Percentiles rank a stretch among this genome's conserved stretches.
Evolutionary conservation across 768 basidiomycete species (phyloP).

Genomic region (Russula compacta): DNA sequence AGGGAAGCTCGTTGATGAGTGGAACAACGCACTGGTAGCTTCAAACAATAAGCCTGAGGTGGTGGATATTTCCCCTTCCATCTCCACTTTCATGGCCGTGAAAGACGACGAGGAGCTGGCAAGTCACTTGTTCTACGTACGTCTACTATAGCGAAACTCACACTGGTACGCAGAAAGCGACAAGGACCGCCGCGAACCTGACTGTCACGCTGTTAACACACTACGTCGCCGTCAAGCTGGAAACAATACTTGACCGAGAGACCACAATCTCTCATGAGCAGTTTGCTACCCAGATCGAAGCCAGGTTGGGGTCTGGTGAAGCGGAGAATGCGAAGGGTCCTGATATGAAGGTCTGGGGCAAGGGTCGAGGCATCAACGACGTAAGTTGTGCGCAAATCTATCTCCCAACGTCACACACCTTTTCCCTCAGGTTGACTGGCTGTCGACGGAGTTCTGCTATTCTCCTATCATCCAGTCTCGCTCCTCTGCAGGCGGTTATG

Average conservation of each 20-base stretch:
- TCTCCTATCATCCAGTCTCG: conserved; percentile 94
- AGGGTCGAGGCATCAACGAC: conserved; percentile 62
- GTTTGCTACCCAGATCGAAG: conserved; percentile 79
- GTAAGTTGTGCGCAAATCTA: conserved; percentile 36
- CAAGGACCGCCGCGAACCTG: conserved; percentile 62
- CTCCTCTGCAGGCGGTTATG: conserved; percentile 75
- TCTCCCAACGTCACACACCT: conserved; percentile 6
- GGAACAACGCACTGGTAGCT: conserved; percentile 57
- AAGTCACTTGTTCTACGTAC: conserved; percentile 25
- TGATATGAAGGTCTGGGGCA: conserved; percentile 87
- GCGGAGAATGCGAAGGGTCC: conserved; percentile 71
- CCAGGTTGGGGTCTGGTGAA: conserved; percentile 77
- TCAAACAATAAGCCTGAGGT: conserved; percentile 57
- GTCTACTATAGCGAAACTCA: conserved; percentile 5
- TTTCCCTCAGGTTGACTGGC: conserved; percentile 67
- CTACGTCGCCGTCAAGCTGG: conserved; percentile 81
- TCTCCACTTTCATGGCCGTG: conserved; percentile 72
- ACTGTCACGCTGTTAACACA: conserved; percentile 80
- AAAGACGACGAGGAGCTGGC: conserved; percentile 93
- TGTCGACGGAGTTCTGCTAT: conserved; percentile 88
- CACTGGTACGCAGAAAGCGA: conserved; percentile 50
- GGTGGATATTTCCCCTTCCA: conserved; percentile 66
- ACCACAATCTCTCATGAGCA: conserved; percentile 84
- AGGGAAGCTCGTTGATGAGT: conserved; percentile 83
- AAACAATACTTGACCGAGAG: conserved; percentile 86